Evolutionary conservation across 2,329 filamentous ascomycete species (phyloP).

Genomic region (Blastomyces emzantsi): DNA sequence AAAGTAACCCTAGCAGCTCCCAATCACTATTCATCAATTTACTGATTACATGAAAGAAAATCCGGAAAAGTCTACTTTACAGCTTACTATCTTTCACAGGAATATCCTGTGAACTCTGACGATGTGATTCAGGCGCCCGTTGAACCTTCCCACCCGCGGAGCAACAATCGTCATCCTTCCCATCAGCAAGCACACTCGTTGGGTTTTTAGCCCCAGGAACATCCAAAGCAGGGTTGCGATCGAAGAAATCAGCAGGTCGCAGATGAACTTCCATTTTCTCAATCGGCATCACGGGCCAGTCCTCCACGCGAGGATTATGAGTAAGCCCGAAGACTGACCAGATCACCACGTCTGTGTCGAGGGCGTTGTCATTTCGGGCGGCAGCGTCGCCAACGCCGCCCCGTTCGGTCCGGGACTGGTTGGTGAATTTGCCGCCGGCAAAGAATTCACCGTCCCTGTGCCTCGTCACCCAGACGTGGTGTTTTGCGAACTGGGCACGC

Average conservation of each 20-base stretch:
- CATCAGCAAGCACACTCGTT: slow-evolving; percentile 19
- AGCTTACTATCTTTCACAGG: not conserved
- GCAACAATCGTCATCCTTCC: slow-evolving; percentile 2
- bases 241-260: slow-evolving; percentile 44
- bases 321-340: slow-evolving; percentile 45
- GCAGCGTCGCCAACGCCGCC: slow-evolving; percentile 40
- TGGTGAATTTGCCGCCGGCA: slow-evolving; percentile 41
- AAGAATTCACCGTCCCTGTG: slow-evolving; percentile 43
- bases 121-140: slow-evolving; percentile 7
- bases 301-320: slow-evolving; percentile 45
- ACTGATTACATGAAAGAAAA: not conserved
- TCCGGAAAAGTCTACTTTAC: not conserved
- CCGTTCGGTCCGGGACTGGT: slow-evolving; percentile 37
- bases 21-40: not conserved
- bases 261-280: slow-evolving; percentile 42
- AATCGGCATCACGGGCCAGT: slow-evolving; percentile 43
- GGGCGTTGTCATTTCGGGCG: slow-evolving; percentile 34
- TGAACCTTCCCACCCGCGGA: slow-evolving; percentile 1
- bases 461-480: slow-evolving; percentile 46
- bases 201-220: slow-evolving; percentile 31
- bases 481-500: slow-evolving; percentile 42
- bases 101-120: slow-evolving; percentile 8
- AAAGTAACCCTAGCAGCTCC: not conserved
- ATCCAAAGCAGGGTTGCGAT: slow-evolving; percentile 42
- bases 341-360: slow-evolving; percentile 41